Conservation (phyloP, 768 basidiomycete species). For the Rhodotorula sphaerocarpa region DNA sequence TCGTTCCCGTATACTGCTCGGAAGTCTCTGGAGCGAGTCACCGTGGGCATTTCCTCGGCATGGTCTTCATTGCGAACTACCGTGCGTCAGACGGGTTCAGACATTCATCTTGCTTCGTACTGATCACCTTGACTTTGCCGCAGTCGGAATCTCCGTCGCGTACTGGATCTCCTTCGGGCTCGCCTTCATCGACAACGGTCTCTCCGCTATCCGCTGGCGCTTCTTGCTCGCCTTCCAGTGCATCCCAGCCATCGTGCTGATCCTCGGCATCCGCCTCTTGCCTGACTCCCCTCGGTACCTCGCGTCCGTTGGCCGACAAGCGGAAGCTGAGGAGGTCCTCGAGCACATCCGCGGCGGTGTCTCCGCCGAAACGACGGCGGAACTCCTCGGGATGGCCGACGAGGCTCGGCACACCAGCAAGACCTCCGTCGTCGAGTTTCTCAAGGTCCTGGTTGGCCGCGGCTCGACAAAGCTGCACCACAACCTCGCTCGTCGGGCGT, state of each 20-base stretch:
- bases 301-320: constrained; percentile 27
- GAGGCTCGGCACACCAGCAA: constrained; percentile 20
- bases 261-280: constrained; percentile 25
- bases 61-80: constrained; percentile 36
- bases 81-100: not conserved
- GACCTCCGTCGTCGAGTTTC: constrained; percentile 1
- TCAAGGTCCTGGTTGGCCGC: constrained; percentile 22
- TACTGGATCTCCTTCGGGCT: constrained; percentile 37
- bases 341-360: constrained; percentile 29
- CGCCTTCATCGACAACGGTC: constrained; percentile 27
- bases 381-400: constrained; percentile 25
- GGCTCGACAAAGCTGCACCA: constrained; percentile 11
- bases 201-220: constrained; percentile 29
- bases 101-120: too few species aligned
- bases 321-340: constrained; percentile 30
- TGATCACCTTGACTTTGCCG: too few species aligned
- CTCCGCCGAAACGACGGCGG: constrained; percentile 18
- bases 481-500: constrained; percentile 31
- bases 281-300: constrained; percentile 37
- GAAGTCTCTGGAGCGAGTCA: constrained; percentile 27
- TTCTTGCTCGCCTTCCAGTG: constrained; percentile 37
- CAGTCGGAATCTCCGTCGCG: constrained; percentile 32
- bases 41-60: constrained; percentile 34
- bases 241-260: constrained; percentile 33
- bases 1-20: constrained; percentile 36